Base-by-base conservation (phyloP, 768 basidiomycete genomes). In the Nidula microcarpa region DNA sequence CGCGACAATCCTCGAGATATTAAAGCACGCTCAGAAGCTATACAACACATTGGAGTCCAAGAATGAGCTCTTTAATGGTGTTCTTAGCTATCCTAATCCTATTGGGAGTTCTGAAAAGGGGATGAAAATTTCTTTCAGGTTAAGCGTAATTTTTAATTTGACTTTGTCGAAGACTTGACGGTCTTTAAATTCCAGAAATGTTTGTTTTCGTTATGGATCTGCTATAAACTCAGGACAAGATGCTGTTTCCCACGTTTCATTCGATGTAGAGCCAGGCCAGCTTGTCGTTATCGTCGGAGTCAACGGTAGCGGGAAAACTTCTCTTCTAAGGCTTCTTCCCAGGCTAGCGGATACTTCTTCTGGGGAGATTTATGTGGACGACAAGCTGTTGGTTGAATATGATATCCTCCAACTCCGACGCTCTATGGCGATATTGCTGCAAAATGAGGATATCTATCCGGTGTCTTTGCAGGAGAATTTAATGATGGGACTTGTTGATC, bases 281-380 rank as follows among this genome's bases (percentile, higher is more conserved):
- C 59, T 79, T 6, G 68, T 77, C 18, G 70, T 79, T 18, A 60
- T 81, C 35, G 77, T 78, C 7, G 79, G 80, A 10, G 60, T 53
- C 7, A 77, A 76, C 55, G 77, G 76, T 7, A 72, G 73, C 57
- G 78, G 76, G 6, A 79, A 79, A 54, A 68, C 74, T 0, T 71
- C 76, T 7, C 61, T 77, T 9, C 61, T 78, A 30, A 76, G 77
- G 49, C 61, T 80, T 6, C 52, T 80, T 10, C 66, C 65, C 8
- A 60, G 76, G 9, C 45, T 73, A 3, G 64, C 65, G 18, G 65
- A 68, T 7, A 62, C 67, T 0, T 60, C 59, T 0, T 63, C 61
- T 4, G 79, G 79, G 0, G 59, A 68, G 23, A 71, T 82, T 30
- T 57, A 67, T 17, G 60, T 79, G 33, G 76, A 80, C 55, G 73